A percentile compares a stretch with the other conserved stretches of the same genome.
Conservation (phyloP, 73 alveolate genomes). For the Stentor coeruleus region DNA sequence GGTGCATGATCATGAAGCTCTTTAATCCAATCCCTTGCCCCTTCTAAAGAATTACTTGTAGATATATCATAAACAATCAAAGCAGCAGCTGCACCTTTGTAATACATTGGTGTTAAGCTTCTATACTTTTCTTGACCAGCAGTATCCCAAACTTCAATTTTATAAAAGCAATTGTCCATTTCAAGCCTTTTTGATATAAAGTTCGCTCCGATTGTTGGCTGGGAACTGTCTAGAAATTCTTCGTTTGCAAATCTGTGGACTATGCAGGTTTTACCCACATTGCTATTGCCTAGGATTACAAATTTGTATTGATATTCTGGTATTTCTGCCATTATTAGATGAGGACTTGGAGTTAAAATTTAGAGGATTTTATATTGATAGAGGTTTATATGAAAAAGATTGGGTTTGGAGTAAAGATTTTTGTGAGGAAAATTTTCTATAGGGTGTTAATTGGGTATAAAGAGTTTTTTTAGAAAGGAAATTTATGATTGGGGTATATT, state of each 20-base stretch:
- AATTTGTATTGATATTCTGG: constrained; percentile 23
- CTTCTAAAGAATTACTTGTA: constrained; percentile 48
- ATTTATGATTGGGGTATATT: too few species aligned
- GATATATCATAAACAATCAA: constrained; percentile 61
- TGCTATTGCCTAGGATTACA: constrained; percentile 16
- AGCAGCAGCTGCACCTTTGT: constrained; percentile 70
- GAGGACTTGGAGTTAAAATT: too few species aligned
- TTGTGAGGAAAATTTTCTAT: too few species aligned
- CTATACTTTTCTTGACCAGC: constrained; percentile 81
- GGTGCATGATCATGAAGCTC: constrained; percentile 48
- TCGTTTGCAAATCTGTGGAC: constrained; percentile 23
- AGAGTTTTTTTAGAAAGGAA: too few species aligned
- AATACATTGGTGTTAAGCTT: constrained; percentile 59
- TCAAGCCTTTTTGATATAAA: constrained; percentile 53
- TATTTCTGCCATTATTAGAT: not conserved
- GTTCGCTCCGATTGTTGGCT: constrained; percentile 74
- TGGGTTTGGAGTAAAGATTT: too few species aligned
- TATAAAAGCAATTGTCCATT: constrained; percentile 43
- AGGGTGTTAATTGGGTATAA: too few species aligned
- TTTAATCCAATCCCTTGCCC: constrained; percentile 41
- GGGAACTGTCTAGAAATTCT: constrained; percentile 21
- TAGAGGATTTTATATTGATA: too few species aligned
- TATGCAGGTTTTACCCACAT: constrained; percentile 27
- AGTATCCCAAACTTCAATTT: constrained; percentile 74
- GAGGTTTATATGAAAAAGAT: too few species aligned